A percentile compares a stretch with the other conserved stretches of the same genome.
Evolutionary conservation across 495 filamentous ascomycete genomes (phyloP).

Genomic region (Aspergillus panamensis): DNA sequence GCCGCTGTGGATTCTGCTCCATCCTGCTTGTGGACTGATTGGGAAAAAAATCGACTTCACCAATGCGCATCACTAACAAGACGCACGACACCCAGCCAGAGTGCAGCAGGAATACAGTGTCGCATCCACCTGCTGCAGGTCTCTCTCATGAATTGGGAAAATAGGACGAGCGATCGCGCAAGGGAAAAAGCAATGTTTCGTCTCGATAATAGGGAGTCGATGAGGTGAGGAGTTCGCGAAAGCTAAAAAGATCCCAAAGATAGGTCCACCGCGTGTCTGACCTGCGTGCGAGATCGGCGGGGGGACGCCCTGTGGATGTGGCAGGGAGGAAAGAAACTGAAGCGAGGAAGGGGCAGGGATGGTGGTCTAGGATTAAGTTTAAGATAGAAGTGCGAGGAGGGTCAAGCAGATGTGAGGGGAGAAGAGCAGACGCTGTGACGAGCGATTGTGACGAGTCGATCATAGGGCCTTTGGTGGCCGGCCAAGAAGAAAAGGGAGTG

Average conservation of each 20-base stretch:
- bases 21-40: constrained; percentile 23
- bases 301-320: not conserved
- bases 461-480: constrained; percentile 8
- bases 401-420: constrained; percentile 17
- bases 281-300: constrained; percentile 10
- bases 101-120: constrained; percentile 16
- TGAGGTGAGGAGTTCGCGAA: constrained; percentile 19
- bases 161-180: constrained; percentile 18
- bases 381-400: constrained; percentile 8
- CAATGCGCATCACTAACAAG: constrained; percentile 33
- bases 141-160: constrained; percentile 10
- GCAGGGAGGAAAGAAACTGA: constrained; percentile 9
- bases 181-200: constrained; percentile 21
- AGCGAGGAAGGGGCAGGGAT: not conserved
- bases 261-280: constrained; percentile 16
- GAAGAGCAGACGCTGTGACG: constrained; percentile 19
- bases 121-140: constrained; percentile 18
- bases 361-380: not conserved
- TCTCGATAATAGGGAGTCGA: constrained; percentile 11
- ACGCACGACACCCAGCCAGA: constrained; percentile 26
- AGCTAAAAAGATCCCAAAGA: constrained; percentile 11
- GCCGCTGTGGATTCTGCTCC: constrained; percentile 31
- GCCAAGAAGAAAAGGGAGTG: constrained; percentile 23
- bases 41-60: not conserved
- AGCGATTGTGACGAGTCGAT: constrained; percentile 35